A percentile compares a stretch with the other conserved stretches of the same genome.
These are phyloP conservation scores for Trichoderma sp. DNA, from an alignment of 2,329 filamentous ascomycete species.

Conservation along the genomic window DNA sequence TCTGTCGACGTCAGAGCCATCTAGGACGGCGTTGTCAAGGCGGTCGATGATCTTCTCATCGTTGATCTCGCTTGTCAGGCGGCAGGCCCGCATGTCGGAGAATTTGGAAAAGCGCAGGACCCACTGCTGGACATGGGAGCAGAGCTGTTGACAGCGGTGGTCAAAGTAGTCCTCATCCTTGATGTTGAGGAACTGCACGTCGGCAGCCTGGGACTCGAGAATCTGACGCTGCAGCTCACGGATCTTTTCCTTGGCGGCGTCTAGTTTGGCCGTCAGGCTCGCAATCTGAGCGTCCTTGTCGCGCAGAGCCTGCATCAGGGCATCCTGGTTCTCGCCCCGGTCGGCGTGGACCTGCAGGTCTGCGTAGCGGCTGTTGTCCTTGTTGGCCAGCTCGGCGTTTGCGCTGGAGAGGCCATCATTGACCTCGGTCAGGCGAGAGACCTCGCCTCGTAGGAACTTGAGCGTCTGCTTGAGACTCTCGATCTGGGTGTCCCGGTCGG, in stretches of 20 bases:
- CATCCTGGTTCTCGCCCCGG: conserved; percentile 57
- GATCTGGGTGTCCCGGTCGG: conserved; percentile 84
- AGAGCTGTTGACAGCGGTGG: conserved; percentile 87
- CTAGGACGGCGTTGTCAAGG: conserved; percentile 89
- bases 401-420: conserved; percentile 77
- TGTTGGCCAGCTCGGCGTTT: conserved; percentile 71
- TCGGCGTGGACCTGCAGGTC: conserved; percentile 69
- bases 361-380: conserved; percentile 70
- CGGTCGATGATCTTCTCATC: conserved; percentile 93
- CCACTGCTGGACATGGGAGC: conserved; percentile 96
- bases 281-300: conserved; percentile 84
- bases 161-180: conserved; percentile 96
- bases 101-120: conserved; percentile 97
- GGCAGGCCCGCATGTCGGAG: conserved; percentile 86
- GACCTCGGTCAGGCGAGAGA: conserved; percentile 74
- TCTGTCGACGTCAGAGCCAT: conserved; percentile 87
- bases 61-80: conserved; percentile 76
- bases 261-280: conserved; percentile 73
- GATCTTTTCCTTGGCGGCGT: conserved; percentile 64
- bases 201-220: conserved; percentile 56
- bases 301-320: conserved; percentile 64
- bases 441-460: conserved; percentile 77
- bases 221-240: conserved; percentile 54
- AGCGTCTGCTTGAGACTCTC: conserved; percentile 76
- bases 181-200: conserved; percentile 72